These are phyloP conservation scores for Graphilbum ipis-grandicollis DNA, from an alignment of 2,329 filamentous ascomycete species.

Conservation along the genomic window DNA sequence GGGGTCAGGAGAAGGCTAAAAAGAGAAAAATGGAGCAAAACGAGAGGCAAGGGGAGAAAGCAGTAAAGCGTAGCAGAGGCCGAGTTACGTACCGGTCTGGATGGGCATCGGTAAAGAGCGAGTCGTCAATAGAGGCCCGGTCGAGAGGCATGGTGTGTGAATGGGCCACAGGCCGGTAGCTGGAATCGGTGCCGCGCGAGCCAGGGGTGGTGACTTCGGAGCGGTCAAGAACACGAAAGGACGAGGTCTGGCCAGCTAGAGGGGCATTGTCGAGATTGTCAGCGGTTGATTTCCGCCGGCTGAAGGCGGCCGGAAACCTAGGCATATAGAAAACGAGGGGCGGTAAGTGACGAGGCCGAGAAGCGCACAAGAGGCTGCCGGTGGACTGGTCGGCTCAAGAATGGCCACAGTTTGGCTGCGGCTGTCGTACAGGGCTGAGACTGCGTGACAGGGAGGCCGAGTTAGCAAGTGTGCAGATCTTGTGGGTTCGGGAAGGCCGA, in stretches of 20 bases:
- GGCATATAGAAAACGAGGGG: constrained; percentile 30
- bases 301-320: constrained; percentile 43
- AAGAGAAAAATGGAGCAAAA: constrained; percentile 1
- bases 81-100: constrained; percentile 31
- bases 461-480: too few relatives aligned
- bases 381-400: too few relatives aligned
- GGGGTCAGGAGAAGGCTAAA: constrained; percentile 12
- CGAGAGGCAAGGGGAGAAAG: background rate
- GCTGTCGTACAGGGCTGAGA: too few relatives aligned
- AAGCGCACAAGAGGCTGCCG: too few relatives aligned
- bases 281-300: constrained; percentile 41
- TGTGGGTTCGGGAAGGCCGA: too few relatives aligned
- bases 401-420: too few relatives aligned
- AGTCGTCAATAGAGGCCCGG: constrained; percentile 24
- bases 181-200: constrained; percentile 24
- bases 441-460: too few relatives aligned
- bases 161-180: constrained; percentile 20
- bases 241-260: constrained; percentile 23
- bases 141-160: constrained; percentile 20
- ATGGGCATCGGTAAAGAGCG: constrained; percentile 40
- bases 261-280: constrained; percentile 35
- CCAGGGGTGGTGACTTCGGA: constrained; percentile 23
- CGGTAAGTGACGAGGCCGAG: constrained; percentile 3
- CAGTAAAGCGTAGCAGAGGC: background rate
- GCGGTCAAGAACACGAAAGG: constrained; percentile 42